A percentile compares a stretch with the other conserved stretches of the same genome.
phyloP scores from a whole-genome alignment of 495 filamentous ascomycete genomes.

The Glarea lozoyensis region DNA sequence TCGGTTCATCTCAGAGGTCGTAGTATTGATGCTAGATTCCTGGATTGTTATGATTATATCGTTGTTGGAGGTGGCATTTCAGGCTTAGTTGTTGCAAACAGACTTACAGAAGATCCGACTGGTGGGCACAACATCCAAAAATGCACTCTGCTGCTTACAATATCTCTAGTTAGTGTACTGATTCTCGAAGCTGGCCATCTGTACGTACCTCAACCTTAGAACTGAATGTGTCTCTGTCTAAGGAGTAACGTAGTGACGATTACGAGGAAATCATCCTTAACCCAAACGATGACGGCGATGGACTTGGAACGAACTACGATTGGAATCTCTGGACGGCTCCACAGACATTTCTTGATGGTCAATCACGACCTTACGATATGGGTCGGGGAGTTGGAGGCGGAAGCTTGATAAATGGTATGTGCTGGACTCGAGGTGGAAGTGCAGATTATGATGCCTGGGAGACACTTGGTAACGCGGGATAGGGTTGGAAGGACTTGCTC shows the following conservation, averaged over 20 bases:
- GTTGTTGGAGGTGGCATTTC: conserved; percentile 25
- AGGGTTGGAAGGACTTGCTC: conserved; percentile 49
- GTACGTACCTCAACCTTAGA: conserved; percentile 6
- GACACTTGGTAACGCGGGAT: conserved; percentile 31
- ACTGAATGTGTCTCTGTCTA: background rate
- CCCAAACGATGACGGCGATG: conserved; percentile 7
- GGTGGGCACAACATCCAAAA: background rate
- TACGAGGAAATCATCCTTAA: conserved; percentile 9
- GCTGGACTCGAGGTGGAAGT: conserved; percentile 31
- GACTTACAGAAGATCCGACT: conserved; percentile 24
- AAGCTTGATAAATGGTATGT: conserved; percentile 38
- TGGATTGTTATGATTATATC: conserved; percentile 7
- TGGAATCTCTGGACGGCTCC: conserved; percentile 25
- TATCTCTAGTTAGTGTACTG: conserved; percentile 28
- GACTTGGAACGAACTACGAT: conserved; percentile 15
- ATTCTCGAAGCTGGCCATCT: conserved; percentile 34
- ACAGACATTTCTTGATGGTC: conserved; percentile 31
- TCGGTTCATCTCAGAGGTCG: background rate
- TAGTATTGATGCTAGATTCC: conserved; percentile 1
- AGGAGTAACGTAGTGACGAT: background rate
- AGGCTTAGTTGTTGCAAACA: conserved; percentile 29
- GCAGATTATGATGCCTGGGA: conserved; percentile 49
- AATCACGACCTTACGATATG: conserved; percentile 24
- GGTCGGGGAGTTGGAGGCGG: conserved; percentile 38
- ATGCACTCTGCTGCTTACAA: no score